Evolutionary conservation across 2,329 filamentous ascomycete genomes (phyloP), one percentile per base, ranked within the genome.

Genomic region (Fusarium transvaalense): DNA sequence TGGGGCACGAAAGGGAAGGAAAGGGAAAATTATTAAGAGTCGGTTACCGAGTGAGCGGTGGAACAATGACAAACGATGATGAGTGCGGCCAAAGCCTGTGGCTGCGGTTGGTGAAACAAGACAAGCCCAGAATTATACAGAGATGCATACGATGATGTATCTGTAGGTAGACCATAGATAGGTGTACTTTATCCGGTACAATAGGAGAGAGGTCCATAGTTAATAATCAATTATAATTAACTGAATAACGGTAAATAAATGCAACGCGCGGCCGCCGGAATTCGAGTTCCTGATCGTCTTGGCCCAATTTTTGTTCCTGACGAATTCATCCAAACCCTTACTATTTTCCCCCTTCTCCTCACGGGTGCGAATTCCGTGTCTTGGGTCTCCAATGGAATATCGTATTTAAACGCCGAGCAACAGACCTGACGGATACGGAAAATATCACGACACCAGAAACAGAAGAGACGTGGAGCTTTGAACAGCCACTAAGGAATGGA

Each of bases 81-180:
- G 58, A 51, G 25, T 60, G 58, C 58, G 58, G 64, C 52, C 60
- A 57, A 53, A 63, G 58, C 29, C 52, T 41, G 61, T 61, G 61
- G 56, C 50, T 69, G 39, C 53, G 48, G 61, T 55, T 60, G 50
- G 66, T 69, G 62, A 64, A 67, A 69, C 66, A 64, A 64, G 47
- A 69, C 66, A 70, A 59, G 51, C 62, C 62, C 37, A 29, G 53
- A 56, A 56, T 70, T 46, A 35, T 37, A 55, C 35, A 34, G 23
- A 41, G n/a, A 31, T 37, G 37, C 32, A 29, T 51, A 29, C n/a
- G n/a, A n/a, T n/a, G n/a, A n/a, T n/a, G n/a, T n/a, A n/a, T n/a
- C n/a, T n/a, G n/a, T n/a, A n/a, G n/a, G n/a, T n/a, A n/a, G n/a
- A n/a, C n/a, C n/a, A n/a, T n/a, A 42, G 50, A 21, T 37, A 43